Percentiles rank a stretch among this genome's conserved stretches.
These are phyloP conservation scores for Myxozyma kluyveri DNA, from an alignment of 805 yeast species.

Conservation along the genomic window DNA sequence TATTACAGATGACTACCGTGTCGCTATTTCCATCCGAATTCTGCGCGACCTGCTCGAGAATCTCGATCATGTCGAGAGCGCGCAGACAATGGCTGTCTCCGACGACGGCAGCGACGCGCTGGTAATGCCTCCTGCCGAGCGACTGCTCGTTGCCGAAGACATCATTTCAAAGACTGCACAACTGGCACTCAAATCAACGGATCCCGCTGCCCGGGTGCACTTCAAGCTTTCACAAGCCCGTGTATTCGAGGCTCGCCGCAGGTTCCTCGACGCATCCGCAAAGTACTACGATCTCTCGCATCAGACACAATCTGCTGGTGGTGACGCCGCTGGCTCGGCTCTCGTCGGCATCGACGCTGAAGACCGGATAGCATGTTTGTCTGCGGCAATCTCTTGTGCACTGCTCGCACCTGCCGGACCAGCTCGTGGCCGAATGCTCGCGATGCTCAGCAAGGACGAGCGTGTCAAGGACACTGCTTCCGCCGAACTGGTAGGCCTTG, in stretches of 20 bases:
- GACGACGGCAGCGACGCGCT: conserved; percentile 6
- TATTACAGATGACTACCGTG: conserved; percentile 31
- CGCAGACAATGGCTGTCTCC: neutral
- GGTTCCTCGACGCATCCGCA: conserved; percentile 36
- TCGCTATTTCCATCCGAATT: conserved; percentile 32
- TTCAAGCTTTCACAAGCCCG: conserved; percentile 38
- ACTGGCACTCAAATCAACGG: conserved; percentile 27
- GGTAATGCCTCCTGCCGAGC: conserved; percentile 10
- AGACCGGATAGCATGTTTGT: conserved; percentile 32
- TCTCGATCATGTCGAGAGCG: conserved; percentile 30
- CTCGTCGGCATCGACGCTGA: conserved; percentile 29
- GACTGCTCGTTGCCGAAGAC: conserved; percentile 32
- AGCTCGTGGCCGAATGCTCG: conserved; percentile 32
- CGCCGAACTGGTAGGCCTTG: conserved; percentile 8
- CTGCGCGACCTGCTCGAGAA: conserved; percentile 34
- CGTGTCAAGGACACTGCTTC: conserved; percentile 2
- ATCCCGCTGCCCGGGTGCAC: conserved; percentile 24
- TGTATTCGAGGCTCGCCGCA: conserved; percentile 34
- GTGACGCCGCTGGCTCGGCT: neutral
- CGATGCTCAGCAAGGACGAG: conserved; percentile 35
- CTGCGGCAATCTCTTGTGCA: conserved; percentile 36
- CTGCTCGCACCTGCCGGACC: conserved; percentile 40
- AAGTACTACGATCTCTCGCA: conserved; percentile 36
- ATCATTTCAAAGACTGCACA: conserved; percentile 33
- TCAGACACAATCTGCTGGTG: conserved; percentile 2